Evolutionary conservation across 2,329 filamentous ascomycete genomes (phyloP).

Genomic region (Monilinia aucupariae): DNA sequence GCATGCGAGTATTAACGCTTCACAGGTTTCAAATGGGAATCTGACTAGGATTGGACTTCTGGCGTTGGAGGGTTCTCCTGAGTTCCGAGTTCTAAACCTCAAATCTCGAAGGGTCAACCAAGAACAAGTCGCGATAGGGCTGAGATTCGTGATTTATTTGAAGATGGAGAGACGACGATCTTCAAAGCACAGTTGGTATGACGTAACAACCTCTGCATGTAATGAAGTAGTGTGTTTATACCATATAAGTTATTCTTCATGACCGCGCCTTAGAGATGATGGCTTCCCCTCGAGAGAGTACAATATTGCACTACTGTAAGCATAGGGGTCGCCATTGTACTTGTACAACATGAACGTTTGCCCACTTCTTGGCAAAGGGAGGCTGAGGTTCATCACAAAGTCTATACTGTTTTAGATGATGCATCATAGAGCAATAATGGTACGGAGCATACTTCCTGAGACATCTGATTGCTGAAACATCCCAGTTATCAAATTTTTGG

Average conservation of each 20-base stretch:
- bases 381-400: not conserved
- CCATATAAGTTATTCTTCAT: not conserved
- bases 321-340: not conserved
- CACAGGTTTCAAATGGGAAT: no score
- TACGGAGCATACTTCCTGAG: not conserved
- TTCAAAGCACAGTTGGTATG: not conserved
- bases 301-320: not conserved
- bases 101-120: slow-evolving; percentile 3
- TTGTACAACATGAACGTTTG: not conserved
- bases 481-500: not conserved
- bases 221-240: not conserved
- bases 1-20: no score
- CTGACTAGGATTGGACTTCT: no score
- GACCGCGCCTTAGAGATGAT: not conserved
- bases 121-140: not conserved
- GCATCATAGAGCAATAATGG: not conserved
- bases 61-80: no score
- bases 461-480: slow-evolving; percentile 1
- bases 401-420: not conserved
- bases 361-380: slow-evolving; percentile 5
- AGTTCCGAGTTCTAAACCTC: no score
- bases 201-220: not conserved
- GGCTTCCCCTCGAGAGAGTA: not conserved
- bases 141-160: not conserved
- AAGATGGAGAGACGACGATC: not conserved